A percentile compares a stretch with the other conserved stretches of the same genome.
Conservation (phyloP, 495 filamentous ascomycete species). For the Penicillium taxi region DNA sequence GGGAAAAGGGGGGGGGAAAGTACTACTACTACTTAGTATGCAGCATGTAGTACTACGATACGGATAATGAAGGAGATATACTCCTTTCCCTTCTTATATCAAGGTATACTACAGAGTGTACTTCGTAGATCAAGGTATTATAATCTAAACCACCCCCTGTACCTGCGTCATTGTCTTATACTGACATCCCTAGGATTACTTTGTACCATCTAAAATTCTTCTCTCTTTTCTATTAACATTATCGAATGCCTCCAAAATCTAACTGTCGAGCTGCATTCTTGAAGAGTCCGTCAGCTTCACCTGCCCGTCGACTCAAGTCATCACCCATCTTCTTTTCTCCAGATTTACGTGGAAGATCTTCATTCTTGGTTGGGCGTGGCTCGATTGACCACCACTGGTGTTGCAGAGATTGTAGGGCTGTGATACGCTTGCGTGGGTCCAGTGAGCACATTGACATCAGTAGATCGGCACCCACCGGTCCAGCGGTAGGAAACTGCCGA, state of each 20-base stretch:
- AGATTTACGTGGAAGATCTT: conserved; percentile 67
- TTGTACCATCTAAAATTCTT: too few species aligned
- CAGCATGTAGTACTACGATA: too few species aligned
- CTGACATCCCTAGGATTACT: too few species aligned
- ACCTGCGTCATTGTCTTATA: too few species aligned
- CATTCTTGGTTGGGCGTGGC: conserved; percentile 74
- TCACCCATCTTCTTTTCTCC: conserved; percentile 69
- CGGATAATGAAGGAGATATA: too few species aligned
- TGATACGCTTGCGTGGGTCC: conserved; percentile 76
- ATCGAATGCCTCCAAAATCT: conserved; percentile 62
- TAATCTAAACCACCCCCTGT: too few species aligned
- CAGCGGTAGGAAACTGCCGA: conserved; percentile 64
- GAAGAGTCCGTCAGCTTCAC: conserved; percentile 57
- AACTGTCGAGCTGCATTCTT: conserved; percentile 78
- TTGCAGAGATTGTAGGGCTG: conserved; percentile 64
- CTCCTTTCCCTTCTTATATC: too few species aligned
- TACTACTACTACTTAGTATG: too few species aligned
- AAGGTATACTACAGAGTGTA: too few species aligned
- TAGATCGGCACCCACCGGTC: conserved; percentile 74
- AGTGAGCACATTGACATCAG: conserved; percentile 77
- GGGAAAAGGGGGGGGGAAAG: conserved; percentile 11
- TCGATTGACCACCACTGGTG: conserved; percentile 83
- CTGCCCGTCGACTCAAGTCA: conserved; percentile 74
- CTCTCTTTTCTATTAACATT: too few species aligned
- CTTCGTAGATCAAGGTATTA: too few species aligned